Base-by-base conservation (phyloP, 2,329 filamentous ascomycete genomes). In the Trichoderma sp. region DNA sequence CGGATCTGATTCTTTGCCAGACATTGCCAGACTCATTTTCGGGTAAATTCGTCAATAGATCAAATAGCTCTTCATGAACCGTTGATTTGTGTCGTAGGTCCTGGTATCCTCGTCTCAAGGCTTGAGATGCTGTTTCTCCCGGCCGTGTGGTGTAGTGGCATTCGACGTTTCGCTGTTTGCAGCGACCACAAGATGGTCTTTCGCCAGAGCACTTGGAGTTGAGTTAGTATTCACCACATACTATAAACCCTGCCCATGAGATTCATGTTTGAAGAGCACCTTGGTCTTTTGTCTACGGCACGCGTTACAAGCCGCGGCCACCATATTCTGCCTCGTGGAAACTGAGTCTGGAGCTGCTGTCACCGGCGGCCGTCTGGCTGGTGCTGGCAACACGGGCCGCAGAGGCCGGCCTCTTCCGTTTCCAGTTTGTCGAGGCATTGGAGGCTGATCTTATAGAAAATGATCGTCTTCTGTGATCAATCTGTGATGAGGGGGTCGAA, bases 281-380 rank as follows among this genome's bases (percentile, higher is more conserved):
- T 61, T 61, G 19, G 42, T 48, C 29, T 61, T 61, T 1, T 61
- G 59, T 42, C 19, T 61, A 5, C 59, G 59, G 32, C 59, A 63
- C 2, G 59, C 15, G 45, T 5, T 37, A 22, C 59, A 63, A 6
- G 59, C 59, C n/a, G 59, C 45, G 10, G 17, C 3, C 2, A 37
- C 22, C 59, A 63, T 25, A 29, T 61, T 52, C 5, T 37, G 17
- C 6, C 59, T 63, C 10, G 6, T 10, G 12, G 42, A 15, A 8
- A 6, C 2, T 27, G 32, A 5, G 15, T 15, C 32, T 4, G 32
- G 32, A 10, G 19, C 13, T 32, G 54, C 34, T 25, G 54, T 3
- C 7, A 22, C 32, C 19, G 54, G 54, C 6, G 32, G 13, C 34
- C 34, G 54, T 7, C 22, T 4, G 34, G 34, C 15, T 50, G 45